phyloP scores from a whole-genome alignment of 2,329 filamentous ascomycete species.

The Pseudohalonectria lignicola region DNA sequence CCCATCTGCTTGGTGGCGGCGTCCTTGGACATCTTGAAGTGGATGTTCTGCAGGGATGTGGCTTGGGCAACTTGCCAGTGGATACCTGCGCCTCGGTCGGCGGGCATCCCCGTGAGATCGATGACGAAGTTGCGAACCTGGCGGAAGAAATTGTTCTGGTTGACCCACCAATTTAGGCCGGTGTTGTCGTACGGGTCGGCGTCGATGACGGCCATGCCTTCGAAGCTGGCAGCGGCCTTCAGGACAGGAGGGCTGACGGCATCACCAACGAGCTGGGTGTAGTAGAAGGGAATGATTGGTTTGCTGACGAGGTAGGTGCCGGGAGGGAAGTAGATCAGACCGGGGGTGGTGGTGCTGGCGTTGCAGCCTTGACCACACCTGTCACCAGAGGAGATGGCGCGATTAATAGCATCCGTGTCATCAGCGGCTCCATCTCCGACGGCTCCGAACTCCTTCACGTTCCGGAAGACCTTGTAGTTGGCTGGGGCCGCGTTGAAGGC shows the following conservation, averaged over 20 bases:
- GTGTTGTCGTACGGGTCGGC: slow-evolving; percentile 67
- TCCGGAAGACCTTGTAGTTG: slow-evolving; percentile 66
- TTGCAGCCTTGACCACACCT: slow-evolving; percentile 77
- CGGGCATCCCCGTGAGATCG: slow-evolving; percentile 57
- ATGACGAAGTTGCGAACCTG: slow-evolving; percentile 75
- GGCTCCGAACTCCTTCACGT: slow-evolving; percentile 67
- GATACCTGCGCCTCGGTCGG: slow-evolving; percentile 54
- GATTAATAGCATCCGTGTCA: slow-evolving; percentile 82
- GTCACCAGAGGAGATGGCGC: slow-evolving; percentile 63
- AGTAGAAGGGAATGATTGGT: slow-evolving; percentile 79
- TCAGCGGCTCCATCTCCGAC: slow-evolving; percentile 60
- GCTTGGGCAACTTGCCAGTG: slow-evolving; percentile 84
- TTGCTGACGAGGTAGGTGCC: slow-evolving; percentile 75
- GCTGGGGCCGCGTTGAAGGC: slow-evolving; percentile 47
- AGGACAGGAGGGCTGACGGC: slow-evolving; percentile 59
- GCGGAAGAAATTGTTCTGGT: slow-evolving; percentile 78
- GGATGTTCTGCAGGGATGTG: slow-evolving; percentile 69
- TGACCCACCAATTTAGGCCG: slow-evolving; percentile 66
- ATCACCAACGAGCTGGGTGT: slow-evolving; percentile 87
- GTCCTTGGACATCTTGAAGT: slow-evolving; percentile 67
- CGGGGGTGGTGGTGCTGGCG: slow-evolving; percentile 73
- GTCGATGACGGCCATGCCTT: slow-evolving; percentile 83
- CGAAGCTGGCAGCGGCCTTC: slow-evolving; percentile 61
- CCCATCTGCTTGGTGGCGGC: slow-evolving; percentile 59
- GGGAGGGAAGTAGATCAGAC: slow-evolving; percentile 82